Percentiles rank a stretch among this genome's conserved stretches.
phyloP scores from a whole-genome alignment of 108 stramenopile genomes.

The Epithemia pelagica region DNA sequence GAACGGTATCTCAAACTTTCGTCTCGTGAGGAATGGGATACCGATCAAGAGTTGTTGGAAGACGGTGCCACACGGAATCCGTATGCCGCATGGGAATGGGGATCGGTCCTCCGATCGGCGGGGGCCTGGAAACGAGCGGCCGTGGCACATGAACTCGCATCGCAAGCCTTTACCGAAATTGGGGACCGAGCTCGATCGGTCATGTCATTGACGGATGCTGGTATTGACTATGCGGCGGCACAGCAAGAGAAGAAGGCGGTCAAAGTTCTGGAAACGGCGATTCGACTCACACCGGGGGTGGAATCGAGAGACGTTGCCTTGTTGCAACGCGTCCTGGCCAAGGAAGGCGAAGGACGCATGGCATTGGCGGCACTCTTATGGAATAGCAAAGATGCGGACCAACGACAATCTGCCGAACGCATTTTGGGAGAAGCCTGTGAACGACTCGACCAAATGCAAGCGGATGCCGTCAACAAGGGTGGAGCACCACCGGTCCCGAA shows the following conservation, averaged over 20 bases:
- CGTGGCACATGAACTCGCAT: conserved; percentile 40
- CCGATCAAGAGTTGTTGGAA: conserved; percentile 31
- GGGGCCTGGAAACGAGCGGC: conserved; percentile 33
- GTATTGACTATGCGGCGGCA: conserved; percentile 52
- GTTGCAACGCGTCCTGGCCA: conserved; percentile 70
- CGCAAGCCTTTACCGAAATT: conserved; percentile 57
- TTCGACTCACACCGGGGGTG: conserved; percentile 37
- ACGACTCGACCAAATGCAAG: conserved; percentile 68
- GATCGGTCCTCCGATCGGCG: conserved; percentile 42
- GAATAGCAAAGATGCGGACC: conserved; percentile 34
- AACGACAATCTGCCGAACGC: conserved; percentile 47
- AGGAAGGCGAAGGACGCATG: conserved; percentile 74
- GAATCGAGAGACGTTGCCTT: conserved; percentile 61
- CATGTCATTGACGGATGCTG: conserved; percentile 57
- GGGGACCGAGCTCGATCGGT: conserved; percentile 60
- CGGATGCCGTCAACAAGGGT: conserved; percentile 40
- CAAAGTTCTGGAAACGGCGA: conserved; percentile 36
- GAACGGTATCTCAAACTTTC: conserved; percentile 31
- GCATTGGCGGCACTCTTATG: conserved; percentile 63
- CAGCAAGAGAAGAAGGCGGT: conserved; percentile 10
- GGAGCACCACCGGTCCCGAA: conserved; percentile 18
- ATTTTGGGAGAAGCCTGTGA: conserved; percentile 55
- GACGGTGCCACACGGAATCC: conserved; percentile 70
- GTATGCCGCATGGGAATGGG: conserved; percentile 83
- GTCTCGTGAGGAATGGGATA: conserved; percentile 53